Percentiles rank a stretch among this genome's conserved stretches.
Evolutionary conservation across 148 eudicot genomes (phyloP).

Genomic region (Rhododendron ovatum): DNA sequence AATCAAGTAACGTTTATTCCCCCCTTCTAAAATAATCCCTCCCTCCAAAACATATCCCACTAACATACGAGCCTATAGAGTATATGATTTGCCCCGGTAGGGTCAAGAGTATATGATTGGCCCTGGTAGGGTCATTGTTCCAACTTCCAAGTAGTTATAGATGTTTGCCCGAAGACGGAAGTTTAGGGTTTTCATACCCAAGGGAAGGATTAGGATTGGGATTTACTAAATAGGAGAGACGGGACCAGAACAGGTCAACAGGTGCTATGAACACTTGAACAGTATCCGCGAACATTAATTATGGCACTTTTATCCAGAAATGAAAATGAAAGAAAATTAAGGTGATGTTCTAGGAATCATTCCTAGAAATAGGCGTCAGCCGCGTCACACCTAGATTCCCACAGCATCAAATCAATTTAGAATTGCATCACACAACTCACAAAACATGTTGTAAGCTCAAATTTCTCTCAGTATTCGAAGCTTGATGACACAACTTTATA

Average conservation of each 20-base stretch:
- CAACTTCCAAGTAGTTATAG: neutral
- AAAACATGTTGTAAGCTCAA: neutral
- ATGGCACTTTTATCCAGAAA: neutral
- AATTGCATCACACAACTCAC: neutral
- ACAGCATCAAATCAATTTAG: neutral
- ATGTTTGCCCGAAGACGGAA: neutral
- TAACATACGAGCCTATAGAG: too few species aligned
- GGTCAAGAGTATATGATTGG: neutral
- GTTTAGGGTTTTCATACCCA: neutral
- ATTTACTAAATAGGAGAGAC: neutral
- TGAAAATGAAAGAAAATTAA: neutral
- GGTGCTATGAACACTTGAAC: neutral
- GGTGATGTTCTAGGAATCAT: neutral
- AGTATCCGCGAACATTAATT: neutral
- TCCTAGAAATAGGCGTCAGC: neutral
- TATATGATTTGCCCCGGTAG: neutral
- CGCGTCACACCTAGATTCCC: neutral
- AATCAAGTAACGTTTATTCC: too few species aligned
- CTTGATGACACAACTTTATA: neutral
- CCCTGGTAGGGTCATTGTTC: neutral
- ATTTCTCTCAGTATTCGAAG: neutral
- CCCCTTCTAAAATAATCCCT: too few species aligned
- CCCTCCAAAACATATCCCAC: too few species aligned
- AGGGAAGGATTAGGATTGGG: neutral
- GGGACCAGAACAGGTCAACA: neutral